Evolutionary conservation across 2,329 filamentous ascomycete species (phyloP).

Genomic region (Orbilia javanica): DNA sequence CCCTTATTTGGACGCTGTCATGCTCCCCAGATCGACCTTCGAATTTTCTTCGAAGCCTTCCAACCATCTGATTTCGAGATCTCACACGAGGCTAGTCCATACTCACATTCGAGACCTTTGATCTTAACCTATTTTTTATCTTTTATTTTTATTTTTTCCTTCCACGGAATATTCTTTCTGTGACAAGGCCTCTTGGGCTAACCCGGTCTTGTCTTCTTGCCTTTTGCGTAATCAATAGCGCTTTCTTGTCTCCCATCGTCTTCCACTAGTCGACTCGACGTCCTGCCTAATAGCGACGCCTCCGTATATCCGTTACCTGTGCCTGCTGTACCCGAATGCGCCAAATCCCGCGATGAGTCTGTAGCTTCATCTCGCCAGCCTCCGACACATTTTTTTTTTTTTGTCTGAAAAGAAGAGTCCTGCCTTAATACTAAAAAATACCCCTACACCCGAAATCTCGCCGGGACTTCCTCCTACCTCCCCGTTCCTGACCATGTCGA

Average conservation of each 20-base stretch:
- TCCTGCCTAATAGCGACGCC: conserved; percentile 54
- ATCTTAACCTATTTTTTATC: conserved; percentile 4
- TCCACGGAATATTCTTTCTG: conserved; percentile 4
- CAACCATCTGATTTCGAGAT: conserved; percentile 48
- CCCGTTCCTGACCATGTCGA: conserved; percentile 40
- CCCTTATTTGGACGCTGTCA: conserved; percentile 56
- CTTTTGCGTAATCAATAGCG: conserved; percentile 56
- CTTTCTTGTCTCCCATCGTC: conserved; percentile 36
- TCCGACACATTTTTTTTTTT: conserved; percentile 31
- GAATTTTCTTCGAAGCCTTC: conserved; percentile 48
- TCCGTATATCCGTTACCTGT: conserved; percentile 13
- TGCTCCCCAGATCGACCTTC: conserved; percentile 42
- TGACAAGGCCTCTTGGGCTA: conserved; percentile 23
- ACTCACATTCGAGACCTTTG: background rate
- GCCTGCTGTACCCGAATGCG: conserved; percentile 30
- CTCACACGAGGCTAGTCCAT: conserved; percentile 7
- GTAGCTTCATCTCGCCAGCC: conserved; percentile 51
- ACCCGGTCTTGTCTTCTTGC: conserved; percentile 26
- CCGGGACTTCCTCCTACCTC: conserved; percentile 5
- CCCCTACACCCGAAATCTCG: conserved; percentile 16
- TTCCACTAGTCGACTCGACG: conserved; percentile 23
- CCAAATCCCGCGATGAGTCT: conserved; percentile 44
- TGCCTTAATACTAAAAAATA: conserved; percentile 23
- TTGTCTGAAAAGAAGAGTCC: background rate
- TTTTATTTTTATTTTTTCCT: background rate